phyloP scores from a whole-genome alignment of 2,329 filamentous ascomycete genomes.

The Hypoxylon sp. region DNA sequence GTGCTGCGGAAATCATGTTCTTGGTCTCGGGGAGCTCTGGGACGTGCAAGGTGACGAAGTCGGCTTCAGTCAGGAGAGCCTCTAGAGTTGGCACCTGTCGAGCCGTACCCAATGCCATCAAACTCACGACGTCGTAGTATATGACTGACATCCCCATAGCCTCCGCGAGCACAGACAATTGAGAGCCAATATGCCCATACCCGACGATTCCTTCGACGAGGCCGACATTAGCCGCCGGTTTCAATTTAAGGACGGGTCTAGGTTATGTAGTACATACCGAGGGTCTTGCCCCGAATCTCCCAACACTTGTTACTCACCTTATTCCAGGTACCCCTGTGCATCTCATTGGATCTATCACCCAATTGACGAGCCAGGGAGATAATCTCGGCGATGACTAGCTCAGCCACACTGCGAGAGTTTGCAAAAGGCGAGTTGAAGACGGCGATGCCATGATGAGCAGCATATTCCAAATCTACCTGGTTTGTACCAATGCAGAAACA shows the following conservation, averaged over 20 bases:
- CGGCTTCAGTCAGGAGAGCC: conserved; percentile 81
- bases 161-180: conserved; percentile 94
- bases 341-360: conserved; percentile 91
- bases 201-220: conserved; percentile 82
- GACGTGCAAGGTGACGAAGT: conserved; percentile 96
- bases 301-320: conserved; percentile 97
- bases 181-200: conserved; percentile 97
- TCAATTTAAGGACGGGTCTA: background rate
- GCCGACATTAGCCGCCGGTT: conserved; percentile 27
- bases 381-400: conserved; percentile 95
- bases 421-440: conserved; percentile 99
- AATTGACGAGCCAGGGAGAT: conserved; percentile 93
- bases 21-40: conserved; percentile 93
- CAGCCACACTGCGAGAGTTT: conserved; percentile 96
- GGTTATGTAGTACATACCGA: conserved; percentile 69
- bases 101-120: conserved; percentile 94
- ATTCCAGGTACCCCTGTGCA: conserved; percentile 97
- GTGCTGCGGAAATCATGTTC: conserved; percentile 85
- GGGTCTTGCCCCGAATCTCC: conserved; percentile 97
- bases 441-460: conserved; percentile 87
- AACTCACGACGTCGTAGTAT: conserved; percentile 94
- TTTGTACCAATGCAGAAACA: conserved; percentile 99
- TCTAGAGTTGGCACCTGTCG: conserved; percentile 85
- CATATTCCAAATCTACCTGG: conserved; percentile 89
- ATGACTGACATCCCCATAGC: conserved; percentile 98